Evolutionary conservation across 129 eudicot species (phyloP).

Genomic region (Escallonia herrerae): DNA sequence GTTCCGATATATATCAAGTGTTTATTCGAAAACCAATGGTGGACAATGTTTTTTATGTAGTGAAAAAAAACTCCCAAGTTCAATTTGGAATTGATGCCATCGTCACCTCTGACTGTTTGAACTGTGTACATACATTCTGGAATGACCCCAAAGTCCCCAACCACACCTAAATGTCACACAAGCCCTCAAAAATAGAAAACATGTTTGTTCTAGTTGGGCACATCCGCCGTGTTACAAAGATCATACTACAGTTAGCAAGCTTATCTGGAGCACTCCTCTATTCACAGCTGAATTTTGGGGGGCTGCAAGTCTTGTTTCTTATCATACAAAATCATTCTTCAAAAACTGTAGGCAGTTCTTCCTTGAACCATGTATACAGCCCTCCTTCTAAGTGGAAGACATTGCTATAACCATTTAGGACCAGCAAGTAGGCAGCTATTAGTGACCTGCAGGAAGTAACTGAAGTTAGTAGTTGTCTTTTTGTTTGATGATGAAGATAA

Average conservation of each 20-base stretch:
- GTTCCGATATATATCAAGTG: no score
- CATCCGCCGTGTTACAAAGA: slow-evolving; percentile 10
- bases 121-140: no score
- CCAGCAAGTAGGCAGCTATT: slow-evolving; percentile 95
- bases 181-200: not conserved
- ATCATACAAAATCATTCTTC: slow-evolving; percentile 40
- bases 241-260: slow-evolving; percentile 1
- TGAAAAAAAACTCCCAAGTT: no score
- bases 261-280: slow-evolving; percentile 16
- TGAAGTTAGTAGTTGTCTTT: slow-evolving; percentile 3
- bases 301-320: not conserved
- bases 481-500: slow-evolving; percentile 2
- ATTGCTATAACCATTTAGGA: slow-evolving; percentile 77
- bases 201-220: slow-evolving; percentile 9
- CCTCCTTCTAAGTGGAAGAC: slow-evolving; percentile 97
- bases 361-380: slow-evolving; percentile 78
- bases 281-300: slow-evolving; percentile 2
- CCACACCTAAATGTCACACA: no score
- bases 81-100: no score
- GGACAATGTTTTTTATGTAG: no score
- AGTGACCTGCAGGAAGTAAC: slow-evolving; percentile 69
- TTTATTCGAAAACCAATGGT: no score
- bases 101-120: no score
- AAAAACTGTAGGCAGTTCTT: slow-evolving; percentile 68
- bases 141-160: no score